Evolutionary conservation across 2,329 filamentous ascomycete genomes (phyloP), one percentile per base, ranked within the genome.

Genomic region (Pseudogymnoascus sp.): DNA sequence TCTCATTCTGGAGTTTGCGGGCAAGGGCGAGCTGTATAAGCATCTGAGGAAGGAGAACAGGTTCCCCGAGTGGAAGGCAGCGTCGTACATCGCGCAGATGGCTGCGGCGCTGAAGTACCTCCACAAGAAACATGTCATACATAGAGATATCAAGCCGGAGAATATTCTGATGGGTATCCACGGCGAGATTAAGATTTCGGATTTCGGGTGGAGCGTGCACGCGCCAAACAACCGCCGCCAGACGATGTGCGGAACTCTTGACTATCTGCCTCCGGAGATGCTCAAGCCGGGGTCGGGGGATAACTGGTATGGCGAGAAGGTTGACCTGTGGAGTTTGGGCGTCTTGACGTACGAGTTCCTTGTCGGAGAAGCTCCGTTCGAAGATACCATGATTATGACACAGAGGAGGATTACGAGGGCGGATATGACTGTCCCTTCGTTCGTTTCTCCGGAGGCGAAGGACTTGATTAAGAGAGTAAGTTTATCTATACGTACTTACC

Each of bases 191-290:
- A 99, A 99, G 78, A 93, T 99, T 72, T 96, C 91, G 4, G 95
- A 99, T 76, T 99, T 97, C 73, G 93, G 95, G 60, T 99, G 95
- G 95, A 96, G 90, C 74, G 95, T 97, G 3, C 95, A 99, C 76
- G 95, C 95, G 4, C 95, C 95, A 28, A 97, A 96, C 77, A 96
- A 93, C 78, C 82, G 95, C 69, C 84, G 95, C 66, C 89, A 93
- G 73, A 99, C 95, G 63, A 93, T 97, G 86, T 99, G 95, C 75
- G 95, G 95, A 67, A 99, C 95, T 17, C 85, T 97, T 44, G 95
- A 99, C 78, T 99, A 99, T 76, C 84, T 99, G 15, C 95, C 95
- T 2, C 95, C 95, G 4, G 95, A 99, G 86, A 99, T 99, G 95
- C 84, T 97, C 76, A 90, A 88, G 76, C 85, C 87, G 3, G 89